Conservation (phyloP, 805 yeast species). For the Blastobotrys chiropterorum region DNA sequence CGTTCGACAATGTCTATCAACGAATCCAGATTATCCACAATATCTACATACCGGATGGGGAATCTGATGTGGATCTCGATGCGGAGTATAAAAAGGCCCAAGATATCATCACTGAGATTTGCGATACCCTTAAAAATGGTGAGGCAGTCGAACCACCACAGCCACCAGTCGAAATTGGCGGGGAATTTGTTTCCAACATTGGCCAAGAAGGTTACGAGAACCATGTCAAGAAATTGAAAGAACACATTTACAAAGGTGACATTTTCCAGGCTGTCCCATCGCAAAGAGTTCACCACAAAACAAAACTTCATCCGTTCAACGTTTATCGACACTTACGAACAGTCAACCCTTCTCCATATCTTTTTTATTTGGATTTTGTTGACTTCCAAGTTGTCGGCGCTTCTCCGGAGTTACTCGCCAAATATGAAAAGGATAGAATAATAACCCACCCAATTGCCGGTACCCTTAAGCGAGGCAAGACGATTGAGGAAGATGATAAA, state of each 20-base stretch:
- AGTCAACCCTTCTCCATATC: constrained; percentile 95
- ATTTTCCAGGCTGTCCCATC: constrained; percentile 98
- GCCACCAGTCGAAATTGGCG: constrained; percentile 59
- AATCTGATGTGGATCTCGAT: constrained; percentile 34
- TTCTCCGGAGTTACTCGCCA: constrained; percentile 89
- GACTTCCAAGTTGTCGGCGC: constrained; percentile 97
- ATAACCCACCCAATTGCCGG: constrained; percentile 98
- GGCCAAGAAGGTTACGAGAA: constrained; percentile 90
- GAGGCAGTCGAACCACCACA: constrained; percentile 56
- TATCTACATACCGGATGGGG: constrained; percentile 40
- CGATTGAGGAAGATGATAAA: constrained; percentile 84
- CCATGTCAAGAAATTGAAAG: constrained; percentile 68
- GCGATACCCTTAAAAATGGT: constrained; percentile 38
- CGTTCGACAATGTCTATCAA: constrained; percentile 91
- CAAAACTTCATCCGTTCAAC: constrained; percentile 93
- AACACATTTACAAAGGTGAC: constrained; percentile 85
- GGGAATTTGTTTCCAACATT: constrained; percentile 75
- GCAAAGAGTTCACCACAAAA: constrained; percentile 92
- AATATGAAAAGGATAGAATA: constrained; percentile 71
- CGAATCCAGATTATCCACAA: constrained; percentile 87
- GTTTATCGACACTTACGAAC: constrained; percentile 90
- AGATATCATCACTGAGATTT: constrained; percentile 42
- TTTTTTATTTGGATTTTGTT: constrained; percentile 85
- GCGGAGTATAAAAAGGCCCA: constrained; percentile 54
- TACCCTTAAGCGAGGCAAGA: constrained; percentile 83